A percentile compares a stretch with the other conserved stretches of the same genome.
phyloP scores from a whole-genome alignment of 2,329 filamentous ascomycete genomes.

The Rhinocladiella similis region DNA sequence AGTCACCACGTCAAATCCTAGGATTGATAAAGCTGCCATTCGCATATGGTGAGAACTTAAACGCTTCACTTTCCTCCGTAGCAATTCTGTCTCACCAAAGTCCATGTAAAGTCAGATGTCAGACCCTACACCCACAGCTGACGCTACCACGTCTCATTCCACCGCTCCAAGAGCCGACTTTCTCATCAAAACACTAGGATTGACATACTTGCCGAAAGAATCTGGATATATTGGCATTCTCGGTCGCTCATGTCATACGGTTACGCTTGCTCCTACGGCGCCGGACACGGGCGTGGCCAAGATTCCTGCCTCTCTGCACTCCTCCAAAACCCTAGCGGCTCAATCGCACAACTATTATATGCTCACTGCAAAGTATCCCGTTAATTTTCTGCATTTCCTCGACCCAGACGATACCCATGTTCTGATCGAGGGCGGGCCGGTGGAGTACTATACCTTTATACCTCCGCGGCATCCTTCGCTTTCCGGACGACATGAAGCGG shows the following conservation, averaged over 20 bases:
- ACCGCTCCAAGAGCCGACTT: not conserved
- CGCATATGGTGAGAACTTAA: no score
- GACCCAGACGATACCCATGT: not conserved
- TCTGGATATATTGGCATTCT: not conserved
- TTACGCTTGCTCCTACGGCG: not conserved
- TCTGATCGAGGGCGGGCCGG: not conserved
- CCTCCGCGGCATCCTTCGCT: conserved; percentile 1
- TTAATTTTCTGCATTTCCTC: not conserved
- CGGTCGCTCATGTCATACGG: not conserved
- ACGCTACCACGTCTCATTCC: not conserved
- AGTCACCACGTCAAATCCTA: not conserved
- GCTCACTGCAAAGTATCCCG: not conserved
- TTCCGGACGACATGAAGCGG: not conserved
- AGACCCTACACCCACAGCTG: no score
- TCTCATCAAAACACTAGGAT: not conserved
- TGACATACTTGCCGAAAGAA: not conserved
- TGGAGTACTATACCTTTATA: not conserved
- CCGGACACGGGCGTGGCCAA: not conserved
- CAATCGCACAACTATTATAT: not conserved
- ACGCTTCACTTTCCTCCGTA: no score
- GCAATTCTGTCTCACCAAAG: no score
- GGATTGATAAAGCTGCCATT: no score
- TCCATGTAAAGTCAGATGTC: no score
- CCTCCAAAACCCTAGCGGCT: not conserved
- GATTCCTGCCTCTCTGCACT: not conserved